Base-by-base conservation (phyloP, 306 rosid species). In the Ceratonia siliqua region DNA sequence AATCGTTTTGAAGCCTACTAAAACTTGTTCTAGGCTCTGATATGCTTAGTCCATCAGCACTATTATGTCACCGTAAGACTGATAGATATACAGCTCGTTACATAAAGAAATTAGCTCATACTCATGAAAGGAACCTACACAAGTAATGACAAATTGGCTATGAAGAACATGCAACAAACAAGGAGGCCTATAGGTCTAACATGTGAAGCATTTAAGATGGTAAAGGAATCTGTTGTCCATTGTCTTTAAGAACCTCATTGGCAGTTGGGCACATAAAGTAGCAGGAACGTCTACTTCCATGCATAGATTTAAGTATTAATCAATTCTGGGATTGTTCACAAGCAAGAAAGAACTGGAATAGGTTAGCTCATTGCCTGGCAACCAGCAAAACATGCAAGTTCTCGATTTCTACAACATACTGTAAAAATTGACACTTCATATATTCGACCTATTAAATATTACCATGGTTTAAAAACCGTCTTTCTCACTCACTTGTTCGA, bases 401-500 rank as follows among this genome's bases (percentile, higher is more conserved):
- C 1, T 25, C 7, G 18, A 25, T 15, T 42, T n/a, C 55, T 27
- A 17, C 24, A 43, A 66, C 7, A 25, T 10, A 27, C 56, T 25
- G 25, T 15, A 27, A 66, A 22, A n/a, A 66, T 27, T 22, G 24
- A 25, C 38, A 65, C 36, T 41, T 62, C 18, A 38, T 21, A 65
- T 45, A 17, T 35, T 56, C 21, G 50, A 62, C 4, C 17, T 20
- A 62, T 38, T 12, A 21, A 62, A 14, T 13, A 18, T 25, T 12
- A 17, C 15, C 24, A 35, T 33, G 48, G n/a, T 62, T 62, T 24
- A 11, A 36, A 35, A 8, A 2, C 45, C 68, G 7, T 52, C 14
- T 7, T 11, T 73, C 70, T 73, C 28, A 21, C 9, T 62, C 79
- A 49, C n/a, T n/a, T n/a, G n/a, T n/a, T n/a, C n/a, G n/a, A n/a